Evolutionary conservation across 2,329 filamentous ascomycete species (phyloP).

Genomic region (Alternaria ethzedia): DNA sequence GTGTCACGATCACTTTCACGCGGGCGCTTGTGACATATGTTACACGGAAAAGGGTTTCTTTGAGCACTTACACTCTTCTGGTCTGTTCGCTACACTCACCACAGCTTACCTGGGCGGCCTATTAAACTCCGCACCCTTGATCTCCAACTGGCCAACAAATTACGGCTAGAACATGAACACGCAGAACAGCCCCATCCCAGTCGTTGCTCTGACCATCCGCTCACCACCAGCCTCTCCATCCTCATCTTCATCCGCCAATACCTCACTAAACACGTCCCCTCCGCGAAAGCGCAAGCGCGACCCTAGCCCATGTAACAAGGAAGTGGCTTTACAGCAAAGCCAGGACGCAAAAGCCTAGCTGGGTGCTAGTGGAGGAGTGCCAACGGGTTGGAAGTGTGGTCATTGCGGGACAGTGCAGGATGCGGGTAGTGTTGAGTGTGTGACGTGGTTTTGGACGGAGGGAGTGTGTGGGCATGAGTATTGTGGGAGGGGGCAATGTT

Average conservation of each 20-base stretch:
- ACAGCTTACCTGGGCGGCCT: not conserved
- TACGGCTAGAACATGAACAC: not conserved
- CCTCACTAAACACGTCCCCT: not conserved
- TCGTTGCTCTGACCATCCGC: accelerated
- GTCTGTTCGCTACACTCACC: not conserved
- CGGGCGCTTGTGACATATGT: not conserved
- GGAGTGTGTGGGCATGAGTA: not conserved
- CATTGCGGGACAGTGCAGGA: not conserved
- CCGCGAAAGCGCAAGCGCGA: too few species aligned
- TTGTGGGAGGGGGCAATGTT: not conserved
- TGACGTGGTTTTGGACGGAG: not conserved
- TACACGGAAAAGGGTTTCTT: not conserved
- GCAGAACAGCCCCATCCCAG: not conserved
- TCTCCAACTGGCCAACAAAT: not conserved
- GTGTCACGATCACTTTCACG: not conserved
- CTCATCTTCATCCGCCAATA: not conserved
- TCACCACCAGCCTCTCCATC: not conserved
- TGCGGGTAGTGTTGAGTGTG: not conserved
- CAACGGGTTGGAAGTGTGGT: not conserved
- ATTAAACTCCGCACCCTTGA: not conserved
- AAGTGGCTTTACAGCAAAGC: not conserved
- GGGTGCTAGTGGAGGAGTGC: not conserved
- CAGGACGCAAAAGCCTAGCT: accelerated
- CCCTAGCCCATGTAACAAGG: accelerated
- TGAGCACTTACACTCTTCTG: not conserved